A percentile compares a stretch with the other conserved stretches of the same genome.
Conservation (phyloP, 1,139 yeast genomes). For the Meyerozyma guilliermondii region DNA sequence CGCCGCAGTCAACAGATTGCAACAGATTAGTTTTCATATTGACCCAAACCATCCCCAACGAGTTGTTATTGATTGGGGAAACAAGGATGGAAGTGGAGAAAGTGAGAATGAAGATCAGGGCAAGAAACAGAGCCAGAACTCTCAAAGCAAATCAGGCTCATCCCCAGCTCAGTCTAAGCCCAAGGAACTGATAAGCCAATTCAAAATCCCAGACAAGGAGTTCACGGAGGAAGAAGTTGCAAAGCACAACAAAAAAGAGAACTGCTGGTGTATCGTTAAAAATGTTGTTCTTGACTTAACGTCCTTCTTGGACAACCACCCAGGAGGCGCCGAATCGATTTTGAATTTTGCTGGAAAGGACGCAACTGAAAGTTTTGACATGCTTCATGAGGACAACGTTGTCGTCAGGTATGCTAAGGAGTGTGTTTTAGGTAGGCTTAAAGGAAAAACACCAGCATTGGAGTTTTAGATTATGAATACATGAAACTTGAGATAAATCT, state of each 20-base stretch:
- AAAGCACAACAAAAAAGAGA: slow-evolving; percentile 56
- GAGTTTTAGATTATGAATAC: slow-evolving; percentile 14
- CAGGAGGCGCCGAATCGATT: slow-evolving; percentile 81
- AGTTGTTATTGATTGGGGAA: slow-evolving; percentile 25
- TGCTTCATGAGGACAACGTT: slow-evolving; percentile 52
- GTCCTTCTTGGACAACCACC: slow-evolving; percentile 72
- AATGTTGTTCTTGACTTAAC: slow-evolving; percentile 84
- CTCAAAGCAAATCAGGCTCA: too few species aligned
- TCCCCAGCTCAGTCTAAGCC: too few species aligned
- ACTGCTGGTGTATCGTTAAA: slow-evolving; percentile 86
- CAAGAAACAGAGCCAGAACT: background rate
- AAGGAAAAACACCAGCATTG: slow-evolving; percentile 40
- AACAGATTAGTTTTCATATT: slow-evolving; percentile 43
- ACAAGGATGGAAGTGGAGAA: slow-evolving; percentile 2
- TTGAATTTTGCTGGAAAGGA: slow-evolving; percentile 83
- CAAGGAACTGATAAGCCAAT: slow-evolving; percentile 10
- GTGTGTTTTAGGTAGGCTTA: slow-evolving; percentile 46
- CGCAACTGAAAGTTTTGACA: slow-evolving; percentile 77
- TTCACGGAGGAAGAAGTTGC: slow-evolving; percentile 52
- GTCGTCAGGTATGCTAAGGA: slow-evolving; percentile 43
- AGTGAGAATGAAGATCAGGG: background rate
- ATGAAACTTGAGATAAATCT: too few species aligned
- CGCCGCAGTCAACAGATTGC: slow-evolving; percentile 31
- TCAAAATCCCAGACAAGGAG: slow-evolving; percentile 38
- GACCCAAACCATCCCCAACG: slow-evolving; percentile 27